Evolutionary conservation across 1,284 basidiomycete species (phyloP), one percentile per base, ranked within the genome.

Genomic region (Rhodotorula sp.): DNA sequence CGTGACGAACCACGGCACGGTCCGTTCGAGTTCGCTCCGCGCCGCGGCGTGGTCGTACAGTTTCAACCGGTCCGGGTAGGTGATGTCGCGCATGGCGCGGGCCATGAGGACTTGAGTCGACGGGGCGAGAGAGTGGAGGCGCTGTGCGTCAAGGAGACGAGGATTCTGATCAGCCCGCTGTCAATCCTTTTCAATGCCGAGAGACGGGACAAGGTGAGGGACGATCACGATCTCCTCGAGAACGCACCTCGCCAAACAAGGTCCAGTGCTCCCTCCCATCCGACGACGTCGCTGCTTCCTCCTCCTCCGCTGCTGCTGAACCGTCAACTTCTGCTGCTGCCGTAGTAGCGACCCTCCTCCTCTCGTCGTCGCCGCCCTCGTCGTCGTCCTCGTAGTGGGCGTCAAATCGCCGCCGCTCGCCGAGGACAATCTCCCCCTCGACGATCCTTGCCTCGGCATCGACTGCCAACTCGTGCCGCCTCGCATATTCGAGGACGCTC

Each of bases 21-120:
- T 57, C 6, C 47, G 15, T 16, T 68, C 54, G 6, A 74, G 67
- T 61, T 69, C 64, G 49, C 66, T 62, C 49, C 38, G 18, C 21
- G 69, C 66, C 21, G 68, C 69, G 2, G 50, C 49, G 31, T 57
- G 55, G 43, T 66, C 59, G 58, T 74, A 74, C 31, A 74, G 38
- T 2, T 55, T 48, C 0, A 74, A 59, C 2, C 63, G 69, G 0
- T 64, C 45, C 14, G 72, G 62, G 31, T 69, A 70, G 19, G 72
- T 69, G 4, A 64, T 54, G 56, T 74, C 72, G 14, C 72, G 64
- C 58, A 74, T 54, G 18, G 69, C 64, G 15, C 72, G 69, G 3
- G 72, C 72, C 69, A 74, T 74, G 23, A 74, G 56, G 5, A 74
- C 72, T 38, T 74, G 72, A 26, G 71, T 67, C 47, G 68, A 61